phyloP scores from a whole-genome alignment of 1,284 basidiomycete genomes.

The Cystobasidium sp. region DNA sequence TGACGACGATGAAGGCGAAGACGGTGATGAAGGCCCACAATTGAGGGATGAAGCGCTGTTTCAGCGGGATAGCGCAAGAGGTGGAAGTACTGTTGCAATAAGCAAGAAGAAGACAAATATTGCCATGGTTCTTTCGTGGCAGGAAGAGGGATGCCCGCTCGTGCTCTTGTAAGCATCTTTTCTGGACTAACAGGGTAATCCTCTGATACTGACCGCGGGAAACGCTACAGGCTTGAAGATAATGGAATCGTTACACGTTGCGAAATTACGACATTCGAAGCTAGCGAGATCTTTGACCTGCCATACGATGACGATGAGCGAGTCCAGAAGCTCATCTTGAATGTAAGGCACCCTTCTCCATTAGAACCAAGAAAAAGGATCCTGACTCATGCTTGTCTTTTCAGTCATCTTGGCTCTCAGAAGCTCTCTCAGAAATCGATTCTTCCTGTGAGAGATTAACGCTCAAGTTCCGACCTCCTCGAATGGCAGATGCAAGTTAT shows the following conservation, averaged over 20 bases:
- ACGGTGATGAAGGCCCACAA: slow-evolving; percentile 29
- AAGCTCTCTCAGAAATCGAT: slow-evolving; percentile 87
- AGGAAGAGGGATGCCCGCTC: slow-evolving; percentile 76
- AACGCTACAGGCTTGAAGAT: slow-evolving; percentile 73
- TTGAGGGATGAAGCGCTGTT: slow-evolving; percentile 25
- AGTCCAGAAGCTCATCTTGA: slow-evolving; percentile 80
- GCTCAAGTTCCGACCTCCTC: slow-evolving; percentile 71
- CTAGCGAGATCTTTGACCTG: slow-evolving; percentile 78
- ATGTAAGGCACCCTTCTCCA: slow-evolving; percentile 61
- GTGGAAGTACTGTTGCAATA: slow-evolving; percentile 59
- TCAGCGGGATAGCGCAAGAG: slow-evolving; percentile 23
- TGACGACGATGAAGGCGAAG: slow-evolving; percentile 42
- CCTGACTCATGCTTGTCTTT: too few species aligned
- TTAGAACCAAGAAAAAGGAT: too few species aligned
- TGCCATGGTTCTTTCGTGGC: slow-evolving; percentile 81
- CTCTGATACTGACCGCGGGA: slow-evolving; percentile 18
- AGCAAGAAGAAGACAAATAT: slow-evolving; percentile 68
- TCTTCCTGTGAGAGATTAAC: slow-evolving; percentile 79
- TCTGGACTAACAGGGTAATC: neutral
- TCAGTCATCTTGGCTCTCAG: slow-evolving; percentile 87
- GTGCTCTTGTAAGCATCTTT: slow-evolving; percentile 73
- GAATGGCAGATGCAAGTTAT: slow-evolving; percentile 3
- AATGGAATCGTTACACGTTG: slow-evolving; percentile 84
- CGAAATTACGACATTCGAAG: slow-evolving; percentile 82
- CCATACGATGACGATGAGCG: slow-evolving; percentile 73